Base-by-base conservation (phyloP, 2,329 filamentous ascomycete genomes). In the Shiraia sp. region DNA sequence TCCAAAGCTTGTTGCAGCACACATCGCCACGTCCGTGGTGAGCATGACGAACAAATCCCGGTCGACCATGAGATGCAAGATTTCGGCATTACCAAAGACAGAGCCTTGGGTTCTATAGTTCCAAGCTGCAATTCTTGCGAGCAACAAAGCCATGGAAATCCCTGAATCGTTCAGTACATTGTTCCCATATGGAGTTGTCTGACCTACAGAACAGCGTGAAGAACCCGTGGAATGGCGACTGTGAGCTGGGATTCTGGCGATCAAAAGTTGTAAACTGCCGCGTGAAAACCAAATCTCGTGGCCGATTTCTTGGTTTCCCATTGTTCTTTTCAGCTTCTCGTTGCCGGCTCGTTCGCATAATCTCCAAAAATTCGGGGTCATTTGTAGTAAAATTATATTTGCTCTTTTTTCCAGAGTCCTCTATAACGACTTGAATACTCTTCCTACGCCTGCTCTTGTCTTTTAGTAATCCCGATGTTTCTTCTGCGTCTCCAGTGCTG, bases 141-240 rank as follows among this genome's bases (percentile, higher is more conserved):
- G 79, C 53, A 86, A 78, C 30, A 90, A 64, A 6, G 79, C 77
- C 48, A 89, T 82, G 7, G 78, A 77, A 32, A 90, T 78, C 87
- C 88, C 91, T 12, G 36, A 17, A 7, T 10, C 2, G 10, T 10
- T 6, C 6, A 15, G 4, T 3, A 10, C 29, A 32, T 14, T 14
- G 6, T 32, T 10, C 10, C 5, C 15, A 16, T 10, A 10, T 16
- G 3, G 10, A 16, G 14, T 7, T 16, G 6, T 6, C n/a, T 10
- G n/a, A 13, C 10, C 10, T 15, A 10, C 15, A 10, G 65, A 90
- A 90, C 0, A 92, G 73, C 0, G 84, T 87, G 59, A 88, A 90
- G 71, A 91, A 91, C 22, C 88, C 88, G 61, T 87, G 82, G 56
- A 90, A 91, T 0, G 84, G 83, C 29, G 83, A 88, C 33, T 84